A percentile compares a stretch with the other conserved stretches of the same genome.
Conservation (phyloP, 805 yeast genomes). For the Sugiyamaella marilandica region DNA sequence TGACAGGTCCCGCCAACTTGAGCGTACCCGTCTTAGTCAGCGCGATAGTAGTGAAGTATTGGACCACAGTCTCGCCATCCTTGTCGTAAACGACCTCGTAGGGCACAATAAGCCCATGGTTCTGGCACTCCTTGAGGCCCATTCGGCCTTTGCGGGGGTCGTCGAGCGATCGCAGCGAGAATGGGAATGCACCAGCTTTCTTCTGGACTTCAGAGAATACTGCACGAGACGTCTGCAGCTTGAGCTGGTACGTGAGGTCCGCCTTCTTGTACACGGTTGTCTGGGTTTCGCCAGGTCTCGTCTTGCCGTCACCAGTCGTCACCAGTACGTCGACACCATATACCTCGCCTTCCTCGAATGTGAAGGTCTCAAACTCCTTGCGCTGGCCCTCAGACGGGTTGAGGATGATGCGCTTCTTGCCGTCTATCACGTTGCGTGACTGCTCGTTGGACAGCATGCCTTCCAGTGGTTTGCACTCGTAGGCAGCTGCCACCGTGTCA, state of each 20-base stretch:
- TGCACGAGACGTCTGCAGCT: slow-evolving; percentile 64
- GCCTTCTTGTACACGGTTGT: slow-evolving; percentile 71
- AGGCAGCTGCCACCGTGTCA: slow-evolving; percentile 54
- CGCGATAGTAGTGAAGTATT: slow-evolving; percentile 70
- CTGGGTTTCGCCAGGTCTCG: slow-evolving; percentile 51
- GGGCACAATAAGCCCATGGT: slow-evolving; percentile 61
- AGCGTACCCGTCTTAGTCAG: slow-evolving; percentile 68
- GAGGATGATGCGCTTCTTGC: slow-evolving; percentile 69
- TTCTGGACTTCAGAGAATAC: slow-evolving; percentile 63
- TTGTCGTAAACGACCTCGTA: slow-evolving; percentile 66
- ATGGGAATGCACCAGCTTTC: slow-evolving; percentile 64
- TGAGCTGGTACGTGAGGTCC: slow-evolving; percentile 61
- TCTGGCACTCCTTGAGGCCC: slow-evolving; percentile 67
- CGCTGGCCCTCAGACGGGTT: slow-evolving; percentile 69
- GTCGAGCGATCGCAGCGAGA: slow-evolving; percentile 57
- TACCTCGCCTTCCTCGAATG: slow-evolving; percentile 71
- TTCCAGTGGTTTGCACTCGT: slow-evolving; percentile 59
- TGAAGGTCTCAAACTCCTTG: slow-evolving; percentile 55
- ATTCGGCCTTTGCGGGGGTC: slow-evolving; percentile 69
- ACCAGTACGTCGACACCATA: slow-evolving; percentile 70
- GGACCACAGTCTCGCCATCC: slow-evolving; percentile 62
- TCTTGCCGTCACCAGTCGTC: slow-evolving; percentile 66
- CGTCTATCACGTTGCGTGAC: slow-evolving; percentile 60
- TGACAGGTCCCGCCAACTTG: slow-evolving; percentile 53
- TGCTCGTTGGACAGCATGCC: slow-evolving; percentile 75